Evolutionary conservation across 352 stramenopile species (phyloP).

Genomic region (Ophiocytium majus): DNA sequence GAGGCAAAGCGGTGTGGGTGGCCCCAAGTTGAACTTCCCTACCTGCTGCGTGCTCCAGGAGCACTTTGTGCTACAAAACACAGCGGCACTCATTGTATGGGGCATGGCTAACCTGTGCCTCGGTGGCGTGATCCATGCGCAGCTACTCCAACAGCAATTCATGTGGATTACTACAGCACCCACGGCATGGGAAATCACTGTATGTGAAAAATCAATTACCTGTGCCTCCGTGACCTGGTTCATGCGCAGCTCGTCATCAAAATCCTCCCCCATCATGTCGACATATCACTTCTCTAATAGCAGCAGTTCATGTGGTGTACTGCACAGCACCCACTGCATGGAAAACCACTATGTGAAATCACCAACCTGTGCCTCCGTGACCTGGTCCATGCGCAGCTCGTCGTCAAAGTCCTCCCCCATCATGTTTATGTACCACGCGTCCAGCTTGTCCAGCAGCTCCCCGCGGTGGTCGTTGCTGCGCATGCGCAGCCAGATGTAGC

Average conservation of each 20-base stretch:
- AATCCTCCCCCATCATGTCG: neutral
- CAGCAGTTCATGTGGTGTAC: neutral
- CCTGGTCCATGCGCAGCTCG: constrained; percentile 2
- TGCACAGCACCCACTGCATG: too few relatives aligned
- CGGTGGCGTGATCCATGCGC: neutral
- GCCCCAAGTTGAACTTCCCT: too few relatives aligned
- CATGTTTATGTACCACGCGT: constrained; percentile 13
- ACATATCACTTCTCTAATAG: neutral
- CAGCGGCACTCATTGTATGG: too few relatives aligned
- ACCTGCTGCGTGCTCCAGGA: too few relatives aligned
- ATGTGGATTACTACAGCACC: neutral
- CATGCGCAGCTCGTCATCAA: neutral
- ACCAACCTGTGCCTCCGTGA: neutral
- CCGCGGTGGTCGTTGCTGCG: constrained; percentile 17
- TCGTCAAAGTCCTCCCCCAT: constrained; percentile 18
- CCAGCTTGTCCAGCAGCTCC: constrained; percentile 14
- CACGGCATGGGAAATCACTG: neutral
- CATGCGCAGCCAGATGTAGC: constrained; percentile 20
- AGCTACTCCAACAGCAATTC: neutral
- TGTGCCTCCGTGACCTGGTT: constrained; percentile 10
- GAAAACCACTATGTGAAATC: too few relatives aligned
- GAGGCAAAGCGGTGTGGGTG: too few relatives aligned
- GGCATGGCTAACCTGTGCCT: too few relatives aligned
- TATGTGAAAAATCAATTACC: neutral
- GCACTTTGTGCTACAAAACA: too few relatives aligned